Percentiles rank a stretch among this genome's conserved stretches.
Evolutionary conservation across 805 yeast species (phyloP).

Genomic region (Kodamaea kaohsiungensis): DNA sequence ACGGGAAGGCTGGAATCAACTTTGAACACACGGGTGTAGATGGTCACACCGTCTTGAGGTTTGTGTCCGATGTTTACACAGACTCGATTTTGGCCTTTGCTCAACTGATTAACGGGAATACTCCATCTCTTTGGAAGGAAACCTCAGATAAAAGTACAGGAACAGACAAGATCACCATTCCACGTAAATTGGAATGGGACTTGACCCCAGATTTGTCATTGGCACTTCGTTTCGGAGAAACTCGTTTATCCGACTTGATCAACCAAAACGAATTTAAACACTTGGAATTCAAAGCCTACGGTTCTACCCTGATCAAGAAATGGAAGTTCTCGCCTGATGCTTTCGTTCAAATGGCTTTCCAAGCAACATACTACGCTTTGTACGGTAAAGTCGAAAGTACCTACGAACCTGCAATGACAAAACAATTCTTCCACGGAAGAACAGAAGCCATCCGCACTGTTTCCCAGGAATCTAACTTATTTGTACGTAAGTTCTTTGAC

Average conservation of each 20-base stretch:
- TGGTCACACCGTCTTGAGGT: conserved; percentile 89
- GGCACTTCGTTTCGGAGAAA: conserved; percentile 86
- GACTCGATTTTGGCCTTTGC: conserved; percentile 90
- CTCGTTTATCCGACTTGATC: conserved; percentile 81
- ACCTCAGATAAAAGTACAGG: conserved; percentile 27
- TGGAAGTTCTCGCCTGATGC: conserved; percentile 95
- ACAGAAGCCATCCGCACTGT: conserved; percentile 92
- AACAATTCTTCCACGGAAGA: conserved; percentile 81
- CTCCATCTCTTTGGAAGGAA: conserved; percentile 68
- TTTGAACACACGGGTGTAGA: conserved; percentile 95
- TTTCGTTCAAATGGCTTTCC: conserved; percentile 90
- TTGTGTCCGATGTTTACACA: conserved; percentile 87
- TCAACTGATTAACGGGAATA: conserved; percentile 69
- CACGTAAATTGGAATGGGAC: conserved; percentile 88
- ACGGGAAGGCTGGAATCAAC: conserved; percentile 90
- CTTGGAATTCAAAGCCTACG: conserved; percentile 70
- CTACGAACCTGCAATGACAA: conserved; percentile 97
- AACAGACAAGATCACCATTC: conserved; percentile 53
- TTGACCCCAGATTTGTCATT: conserved; percentile 73
- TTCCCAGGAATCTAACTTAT: conserved; percentile 72
- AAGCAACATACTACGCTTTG: conserved; percentile 86
- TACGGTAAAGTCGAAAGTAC: conserved; percentile 93
- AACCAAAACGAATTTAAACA: conserved; percentile 87
- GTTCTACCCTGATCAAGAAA: conserved; percentile 74
- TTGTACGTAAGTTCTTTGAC: conserved; percentile 84